Percentiles rank a stretch among this genome's conserved stretches.
Evolutionary conservation across 331 rosid species (phyloP).

Genomic region (Saraca asoca): DNA sequence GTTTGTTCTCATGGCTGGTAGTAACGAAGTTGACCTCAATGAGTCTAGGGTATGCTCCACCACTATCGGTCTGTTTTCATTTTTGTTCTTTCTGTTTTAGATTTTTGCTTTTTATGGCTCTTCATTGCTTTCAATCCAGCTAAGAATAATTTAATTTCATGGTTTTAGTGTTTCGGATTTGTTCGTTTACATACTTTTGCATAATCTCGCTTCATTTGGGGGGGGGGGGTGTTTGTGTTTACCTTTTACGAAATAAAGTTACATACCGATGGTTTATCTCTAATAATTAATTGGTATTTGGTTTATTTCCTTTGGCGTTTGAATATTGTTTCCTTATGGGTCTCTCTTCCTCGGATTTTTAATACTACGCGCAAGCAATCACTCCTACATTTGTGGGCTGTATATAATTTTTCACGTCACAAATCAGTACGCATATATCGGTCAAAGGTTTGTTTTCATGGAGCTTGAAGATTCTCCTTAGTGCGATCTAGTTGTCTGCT

Average conservation of each 20-base stretch:
- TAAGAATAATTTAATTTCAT: slow-evolving; percentile 4
- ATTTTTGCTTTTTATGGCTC: not conserved
- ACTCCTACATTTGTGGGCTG: not conserved
- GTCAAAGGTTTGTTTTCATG: not conserved
- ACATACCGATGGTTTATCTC: not conserved
- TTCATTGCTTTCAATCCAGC: not conserved
- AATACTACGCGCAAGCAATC: not conserved
- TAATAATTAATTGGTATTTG: not conserved
- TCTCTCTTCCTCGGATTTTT: not conserved
- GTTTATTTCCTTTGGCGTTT: not conserved
- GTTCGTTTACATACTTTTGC: not conserved
- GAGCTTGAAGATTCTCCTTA: not conserved
- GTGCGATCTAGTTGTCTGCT: not conserved
- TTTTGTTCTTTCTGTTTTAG: not conserved
- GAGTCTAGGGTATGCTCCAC: slow-evolving; percentile 60
- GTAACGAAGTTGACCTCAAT: slow-evolving; percentile 59
- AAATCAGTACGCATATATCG: not conserved
- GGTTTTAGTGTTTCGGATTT: slow-evolving; percentile 7
- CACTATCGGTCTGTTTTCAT: not conserved
- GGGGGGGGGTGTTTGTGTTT: too few relatives aligned
- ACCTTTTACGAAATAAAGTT: not conserved
- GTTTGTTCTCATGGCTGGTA: slow-evolving; percentile 56
- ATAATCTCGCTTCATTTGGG: not conserved
- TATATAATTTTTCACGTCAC: not conserved
- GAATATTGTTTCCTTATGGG: not conserved